These are phyloP conservation scores for Gremmenia infestans DNA, from an alignment of 2,329 filamentous ascomycete genomes.

Conservation along the genomic window DNA sequence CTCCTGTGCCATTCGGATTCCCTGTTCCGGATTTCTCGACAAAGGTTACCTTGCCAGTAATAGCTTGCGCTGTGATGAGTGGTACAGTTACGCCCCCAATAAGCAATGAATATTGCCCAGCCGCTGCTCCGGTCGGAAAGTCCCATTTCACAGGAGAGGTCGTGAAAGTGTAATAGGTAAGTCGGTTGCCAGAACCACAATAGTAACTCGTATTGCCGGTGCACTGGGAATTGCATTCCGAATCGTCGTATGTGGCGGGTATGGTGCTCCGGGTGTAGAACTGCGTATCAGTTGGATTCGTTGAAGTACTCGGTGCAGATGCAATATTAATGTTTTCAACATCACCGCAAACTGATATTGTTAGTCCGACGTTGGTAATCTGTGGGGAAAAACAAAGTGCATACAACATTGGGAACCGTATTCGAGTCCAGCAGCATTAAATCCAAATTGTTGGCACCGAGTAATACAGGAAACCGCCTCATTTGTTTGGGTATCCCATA, in stretches of 20 bases:
- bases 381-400: slow-evolving; percentile 27
- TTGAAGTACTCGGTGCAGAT: slow-evolving; percentile 12
- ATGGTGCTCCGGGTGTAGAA: slow-evolving; percentile 32
- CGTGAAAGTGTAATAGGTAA: slow-evolving; percentile 17
- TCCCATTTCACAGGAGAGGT: slow-evolving; percentile 35
- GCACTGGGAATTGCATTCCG: slow-evolving; percentile 17
- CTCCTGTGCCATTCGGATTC: slow-evolving; percentile 55
- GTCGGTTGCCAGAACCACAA: slow-evolving; percentile 18
- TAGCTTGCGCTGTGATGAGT: slow-evolving; percentile 52
- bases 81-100: slow-evolving; percentile 59
- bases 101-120: slow-evolving; percentile 56
- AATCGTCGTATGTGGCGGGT: slow-evolving; percentile 10
- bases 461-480: slow-evolving; percentile 10
- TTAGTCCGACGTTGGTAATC: not conserved
- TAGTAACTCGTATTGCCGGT: slow-evolving; percentile 11
- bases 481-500: slow-evolving; percentile 9
- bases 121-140: slow-evolving; percentile 46
- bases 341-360: slow-evolving; percentile 16
- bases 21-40: slow-evolving; percentile 57
- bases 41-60: slow-evolving; percentile 58
- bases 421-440: slow-evolving; percentile 17
- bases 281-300: slow-evolving; percentile 12
- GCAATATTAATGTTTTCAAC: slow-evolving; percentile 14
- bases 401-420: slow-evolving; percentile 17
- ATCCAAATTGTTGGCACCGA: slow-evolving; percentile 15